Percentiles rank a stretch among this genome's conserved stretches.
Conservation (phyloP, 345 rosid species). For the Salix suchowensis region DNA sequence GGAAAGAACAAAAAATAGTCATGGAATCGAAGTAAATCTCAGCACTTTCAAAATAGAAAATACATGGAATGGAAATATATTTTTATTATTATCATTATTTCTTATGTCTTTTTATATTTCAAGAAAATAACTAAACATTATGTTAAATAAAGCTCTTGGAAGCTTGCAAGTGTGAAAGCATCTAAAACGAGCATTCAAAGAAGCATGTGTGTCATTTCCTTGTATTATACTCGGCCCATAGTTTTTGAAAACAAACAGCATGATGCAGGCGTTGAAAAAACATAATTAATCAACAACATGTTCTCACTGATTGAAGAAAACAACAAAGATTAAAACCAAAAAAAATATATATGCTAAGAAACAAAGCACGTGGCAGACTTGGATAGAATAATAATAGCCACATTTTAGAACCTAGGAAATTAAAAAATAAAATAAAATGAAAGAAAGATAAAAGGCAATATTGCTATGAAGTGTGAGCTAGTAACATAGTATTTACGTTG, state of each 20-base stretch:
- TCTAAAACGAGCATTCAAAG: background rate
- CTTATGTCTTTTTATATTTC: too few relatives aligned
- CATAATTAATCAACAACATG: background rate
- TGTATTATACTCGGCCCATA: background rate
- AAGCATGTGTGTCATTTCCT: background rate
- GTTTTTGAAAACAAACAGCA: background rate
- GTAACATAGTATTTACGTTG: conserved; percentile 20
- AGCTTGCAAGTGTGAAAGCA: too few relatives aligned
- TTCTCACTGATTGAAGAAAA: background rate
- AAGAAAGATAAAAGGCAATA: background rate
- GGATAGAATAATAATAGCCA: background rate
- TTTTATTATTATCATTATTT: too few relatives aligned
- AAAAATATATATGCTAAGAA: background rate
- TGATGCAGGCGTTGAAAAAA: background rate
- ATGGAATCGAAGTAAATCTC: too few relatives aligned
- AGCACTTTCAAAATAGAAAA: too few relatives aligned
- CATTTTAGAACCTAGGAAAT: background rate
- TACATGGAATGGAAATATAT: too few relatives aligned
- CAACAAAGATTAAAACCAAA: background rate
- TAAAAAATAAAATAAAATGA: background rate
- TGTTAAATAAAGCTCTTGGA: too few relatives aligned
- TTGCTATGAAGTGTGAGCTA: background rate
- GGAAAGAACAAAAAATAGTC: too few relatives aligned
- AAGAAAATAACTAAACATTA: too few relatives aligned
- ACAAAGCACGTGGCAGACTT: conserved; percentile 5